Conservation (phyloP, 495 filamentous ascomycete genomes). For the Penicillium samsonianum region DNA sequence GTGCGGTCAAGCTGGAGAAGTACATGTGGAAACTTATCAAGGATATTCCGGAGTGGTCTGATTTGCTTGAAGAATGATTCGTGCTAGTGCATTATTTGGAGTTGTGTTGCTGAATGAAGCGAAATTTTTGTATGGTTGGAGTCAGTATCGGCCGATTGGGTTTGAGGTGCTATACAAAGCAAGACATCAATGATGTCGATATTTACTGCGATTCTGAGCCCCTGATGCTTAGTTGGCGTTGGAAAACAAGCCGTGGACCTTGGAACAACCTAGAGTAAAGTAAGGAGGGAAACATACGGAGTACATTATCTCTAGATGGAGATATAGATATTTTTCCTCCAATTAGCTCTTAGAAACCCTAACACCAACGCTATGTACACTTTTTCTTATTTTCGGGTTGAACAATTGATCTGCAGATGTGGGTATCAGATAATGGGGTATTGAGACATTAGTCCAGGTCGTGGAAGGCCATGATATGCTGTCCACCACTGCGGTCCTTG, state of each 20-base stretch:
- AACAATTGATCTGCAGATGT: constrained; percentile 12
- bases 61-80: not conserved
- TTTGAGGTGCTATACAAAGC: not conserved
- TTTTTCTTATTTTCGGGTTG: constrained; percentile 10
- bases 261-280: not conserved
- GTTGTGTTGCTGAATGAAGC: not conserved
- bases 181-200: not conserved
- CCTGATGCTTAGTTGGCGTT: not conserved
- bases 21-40: constrained; percentile 94
- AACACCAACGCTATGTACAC: constrained; percentile 17
- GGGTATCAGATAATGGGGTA: constrained; percentile 32
- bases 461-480: constrained; percentile 63
- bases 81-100: not conserved
- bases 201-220: not conserved
- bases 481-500: constrained; percentile 52
- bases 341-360: not conserved
- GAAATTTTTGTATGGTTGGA: not conserved
- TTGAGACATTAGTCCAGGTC: constrained; percentile 58
- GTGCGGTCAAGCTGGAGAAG: constrained; percentile 92
- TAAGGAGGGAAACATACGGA: not conserved
- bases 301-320: not conserved
- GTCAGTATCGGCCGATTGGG: not conserved
- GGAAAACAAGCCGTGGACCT: too few species aligned
- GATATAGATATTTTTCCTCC: constrained; percentile 3
- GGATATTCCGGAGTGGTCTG: constrained; percentile 91